Percentiles rank a stretch among this genome's conserved stretches.
Conservation (phyloP, 192 early-diverging fungal genomes). For the Coemansia sp. region DNA sequence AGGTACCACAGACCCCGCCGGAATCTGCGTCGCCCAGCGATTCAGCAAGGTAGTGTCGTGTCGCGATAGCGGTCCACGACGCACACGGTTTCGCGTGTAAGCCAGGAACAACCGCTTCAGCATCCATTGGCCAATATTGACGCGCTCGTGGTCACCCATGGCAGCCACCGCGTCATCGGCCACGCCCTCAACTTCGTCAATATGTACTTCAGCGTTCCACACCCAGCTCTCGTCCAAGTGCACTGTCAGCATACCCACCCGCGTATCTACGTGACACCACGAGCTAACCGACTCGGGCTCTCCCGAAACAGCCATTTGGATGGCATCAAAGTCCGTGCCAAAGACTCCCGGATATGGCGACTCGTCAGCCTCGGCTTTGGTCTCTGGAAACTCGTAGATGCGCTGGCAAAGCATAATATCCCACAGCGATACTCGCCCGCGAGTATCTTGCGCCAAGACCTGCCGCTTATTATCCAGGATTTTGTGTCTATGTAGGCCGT, state of each 20-base stretch:
- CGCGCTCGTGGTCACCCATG: slow-evolving; percentile 47
- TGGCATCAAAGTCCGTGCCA: slow-evolving; percentile 49
- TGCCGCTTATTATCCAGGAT: slow-evolving; percentile 85
- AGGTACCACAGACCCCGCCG: slow-evolving; percentile 38
- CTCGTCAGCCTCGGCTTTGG: slow-evolving; percentile 50
- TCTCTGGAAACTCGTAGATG: slow-evolving; percentile 50
- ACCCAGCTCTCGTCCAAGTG: slow-evolving; percentile 78
- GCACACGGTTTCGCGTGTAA: slow-evolving; percentile 75
- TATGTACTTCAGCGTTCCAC: slow-evolving; percentile 90
- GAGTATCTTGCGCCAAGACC: slow-evolving; percentile 83
- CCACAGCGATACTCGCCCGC: slow-evolving; percentile 84
- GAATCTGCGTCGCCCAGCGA: slow-evolving; percentile 58
- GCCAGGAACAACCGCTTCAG: slow-evolving; percentile 51
- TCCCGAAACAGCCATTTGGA: slow-evolving; percentile 21
- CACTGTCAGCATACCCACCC: slow-evolving; percentile 85
- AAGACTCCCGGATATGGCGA: slow-evolving; percentile 36
- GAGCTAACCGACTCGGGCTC: slow-evolving; percentile 77
- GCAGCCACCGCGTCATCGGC: slow-evolving; percentile 37
- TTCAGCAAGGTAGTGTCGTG: slow-evolving; percentile 58
- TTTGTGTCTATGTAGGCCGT: slow-evolving; percentile 66
- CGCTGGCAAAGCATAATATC: slow-evolving; percentile 79
- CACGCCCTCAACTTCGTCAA: slow-evolving; percentile 70
- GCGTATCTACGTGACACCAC: slow-evolving; percentile 94
- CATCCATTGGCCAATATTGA: slow-evolving; percentile 58
- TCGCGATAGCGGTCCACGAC: slow-evolving; percentile 69